Percentiles rank a stretch among this genome's conserved stretches.
Evolutionary conservation across 768 basidiomycete genomes (phyloP).

Genomic region (Termitomyces sp.): DNA sequence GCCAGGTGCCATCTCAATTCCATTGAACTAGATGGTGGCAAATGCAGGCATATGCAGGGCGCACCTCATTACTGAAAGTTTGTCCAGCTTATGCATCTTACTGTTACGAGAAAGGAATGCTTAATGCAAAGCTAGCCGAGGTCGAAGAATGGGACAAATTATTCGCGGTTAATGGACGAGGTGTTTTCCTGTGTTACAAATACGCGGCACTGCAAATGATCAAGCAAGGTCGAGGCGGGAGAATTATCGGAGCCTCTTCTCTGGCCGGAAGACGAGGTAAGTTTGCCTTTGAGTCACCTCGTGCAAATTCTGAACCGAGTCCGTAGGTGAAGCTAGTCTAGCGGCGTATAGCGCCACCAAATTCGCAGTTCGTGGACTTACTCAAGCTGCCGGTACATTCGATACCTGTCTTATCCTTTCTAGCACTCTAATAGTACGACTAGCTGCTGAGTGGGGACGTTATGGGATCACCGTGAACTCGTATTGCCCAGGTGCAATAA

Average conservation of each 20-base stretch:
- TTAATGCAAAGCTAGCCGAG: too few species aligned
- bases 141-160: slow-evolving; percentile 25
- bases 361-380: slow-evolving; percentile 24
- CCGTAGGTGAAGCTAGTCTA: slow-evolving; percentile 6
- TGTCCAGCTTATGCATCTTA: not conserved
- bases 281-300: not conserved
- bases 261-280: slow-evolving; percentile 30
- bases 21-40: slow-evolving; percentile 28
- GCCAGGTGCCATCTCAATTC: not conserved
- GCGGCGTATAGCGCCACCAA: slow-evolving; percentile 33
- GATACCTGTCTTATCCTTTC: too few species aligned
- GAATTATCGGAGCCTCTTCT: slow-evolving; percentile 26
- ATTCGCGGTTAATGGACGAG: slow-evolving; percentile 26
- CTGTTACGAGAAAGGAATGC: too few species aligned
- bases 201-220: not conserved
- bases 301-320: not conserved
- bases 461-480: slow-evolving; percentile 29
- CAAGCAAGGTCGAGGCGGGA: not conserved
- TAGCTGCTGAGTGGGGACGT: slow-evolving; percentile 18
- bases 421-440: too few species aligned
- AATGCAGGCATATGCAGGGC: slow-evolving; percentile 28
- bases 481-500: slow-evolving; percentile 21
- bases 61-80: slow-evolving; percentile 20
- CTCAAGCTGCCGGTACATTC: not conserved
- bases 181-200: slow-evolving; percentile 7